Conservation (phyloP, 495 filamentous ascomycete genomes). For the Aspergillus steynii region DNA sequence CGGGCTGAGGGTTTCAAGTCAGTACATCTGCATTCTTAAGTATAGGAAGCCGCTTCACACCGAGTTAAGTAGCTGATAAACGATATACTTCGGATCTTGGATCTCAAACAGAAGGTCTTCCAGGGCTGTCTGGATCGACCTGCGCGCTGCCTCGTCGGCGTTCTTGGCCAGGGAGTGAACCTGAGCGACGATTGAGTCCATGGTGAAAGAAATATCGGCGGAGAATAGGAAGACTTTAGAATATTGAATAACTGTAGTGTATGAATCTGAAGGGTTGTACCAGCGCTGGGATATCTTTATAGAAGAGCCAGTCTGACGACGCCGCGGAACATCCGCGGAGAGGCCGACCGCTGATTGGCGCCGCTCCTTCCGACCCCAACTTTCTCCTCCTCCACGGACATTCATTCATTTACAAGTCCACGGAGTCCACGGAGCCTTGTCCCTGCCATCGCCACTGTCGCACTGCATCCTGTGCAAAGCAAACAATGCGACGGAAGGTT, state of each 20-base stretch:
- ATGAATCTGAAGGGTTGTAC: too few relatives aligned
- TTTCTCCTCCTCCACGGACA: neutral
- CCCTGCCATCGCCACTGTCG: too few relatives aligned
- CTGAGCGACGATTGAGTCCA: conserved; percentile 31
- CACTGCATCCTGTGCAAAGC: too few relatives aligned
- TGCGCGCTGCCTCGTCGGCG: conserved; percentile 23
- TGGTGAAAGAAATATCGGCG: conserved; percentile 3
- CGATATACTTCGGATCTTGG: conserved; percentile 23
- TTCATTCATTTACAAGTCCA: too few relatives aligned
- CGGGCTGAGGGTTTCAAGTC: conserved; percentile 14
- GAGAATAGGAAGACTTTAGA: too few relatives aligned
- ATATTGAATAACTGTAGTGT: too few relatives aligned
- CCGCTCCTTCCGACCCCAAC: too few relatives aligned
- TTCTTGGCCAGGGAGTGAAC: conserved; percentile 21
- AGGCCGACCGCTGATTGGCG: too few relatives aligned
- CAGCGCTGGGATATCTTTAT: too few relatives aligned
- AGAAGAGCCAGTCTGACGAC: too few relatives aligned
- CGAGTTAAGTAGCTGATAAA: conserved; percentile 19
- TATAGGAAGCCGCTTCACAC: conserved; percentile 7
- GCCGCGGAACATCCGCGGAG: neutral
- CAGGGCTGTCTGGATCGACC: conserved; percentile 24
- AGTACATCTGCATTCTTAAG: neutral
- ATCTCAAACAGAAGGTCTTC: conserved; percentile 18
- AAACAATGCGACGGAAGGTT: neutral
- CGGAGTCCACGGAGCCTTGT: too few relatives aligned